A percentile compares a stretch with the other conserved stretches of the same genome.
Evolutionary conservation across 2,329 filamentous ascomycete genomes (phyloP).

Genomic region (Parasarocladium wereldwijsianum): DNA sequence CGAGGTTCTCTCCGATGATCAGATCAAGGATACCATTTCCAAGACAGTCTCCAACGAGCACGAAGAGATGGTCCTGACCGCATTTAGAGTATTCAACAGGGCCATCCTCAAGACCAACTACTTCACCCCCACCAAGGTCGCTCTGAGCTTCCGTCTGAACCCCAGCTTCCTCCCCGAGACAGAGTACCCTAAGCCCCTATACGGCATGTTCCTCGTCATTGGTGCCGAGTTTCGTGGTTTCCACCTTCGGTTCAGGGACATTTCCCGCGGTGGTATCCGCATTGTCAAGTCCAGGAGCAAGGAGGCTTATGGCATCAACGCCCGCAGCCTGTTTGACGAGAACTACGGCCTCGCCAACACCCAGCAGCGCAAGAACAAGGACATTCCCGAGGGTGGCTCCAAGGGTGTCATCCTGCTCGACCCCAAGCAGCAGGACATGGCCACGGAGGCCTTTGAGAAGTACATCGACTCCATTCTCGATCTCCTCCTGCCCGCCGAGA

Average conservation of each 20-base stretch:
- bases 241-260: constrained; percentile 93
- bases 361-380: constrained; percentile 99
- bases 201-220: constrained; percentile 98
- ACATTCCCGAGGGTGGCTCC: constrained; percentile 94
- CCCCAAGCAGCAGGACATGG: constrained; percentile 85
- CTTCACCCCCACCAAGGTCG: constrained; percentile 93
- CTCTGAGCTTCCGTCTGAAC: constrained; percentile 88
- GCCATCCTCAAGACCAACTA: constrained; percentile 96
- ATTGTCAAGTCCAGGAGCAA: constrained; percentile 97
- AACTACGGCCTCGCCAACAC: constrained; percentile 98
- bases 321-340: constrained; percentile 90
- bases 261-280: constrained; percentile 84
- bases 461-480: constrained; percentile 99
- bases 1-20: constrained; percentile 60
- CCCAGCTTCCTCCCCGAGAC: constrained; percentile 76
- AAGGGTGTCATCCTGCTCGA: constrained; percentile 96
- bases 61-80: constrained; percentile 94
- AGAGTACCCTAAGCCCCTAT: constrained; percentile 87
- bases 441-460: constrained; percentile 89
- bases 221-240: constrained; percentile 94
- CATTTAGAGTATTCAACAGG: constrained; percentile 91
- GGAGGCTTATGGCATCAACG: constrained; percentile 93
- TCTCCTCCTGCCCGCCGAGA: constrained; percentile 74
- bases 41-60: constrained; percentile 82
- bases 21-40: constrained; percentile 59